Percentiles rank a stretch among this genome's conserved stretches.
phyloP scores from a whole-genome alignment of 2,329 filamentous ascomycete species.

The Leptographium radiaticola region DNA sequence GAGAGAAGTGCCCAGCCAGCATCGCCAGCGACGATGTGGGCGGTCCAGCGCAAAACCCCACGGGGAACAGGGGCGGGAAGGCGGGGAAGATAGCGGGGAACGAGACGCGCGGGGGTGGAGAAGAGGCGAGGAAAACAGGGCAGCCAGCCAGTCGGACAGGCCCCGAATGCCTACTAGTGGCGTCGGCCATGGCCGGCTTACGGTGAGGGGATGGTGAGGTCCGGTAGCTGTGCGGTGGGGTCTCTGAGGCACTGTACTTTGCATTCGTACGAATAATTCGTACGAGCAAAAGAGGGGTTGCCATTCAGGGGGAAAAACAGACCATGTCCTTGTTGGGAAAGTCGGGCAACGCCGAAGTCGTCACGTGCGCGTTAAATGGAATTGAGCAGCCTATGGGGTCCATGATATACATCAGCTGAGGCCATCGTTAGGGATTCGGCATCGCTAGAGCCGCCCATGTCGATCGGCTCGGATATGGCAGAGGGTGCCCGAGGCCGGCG shows the following conservation, averaged over 20 bases:
- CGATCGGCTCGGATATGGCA: not conserved
- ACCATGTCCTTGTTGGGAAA: too few species aligned
- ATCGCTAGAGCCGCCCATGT: not conserved
- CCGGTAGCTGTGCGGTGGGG: not conserved
- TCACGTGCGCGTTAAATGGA: too few species aligned
- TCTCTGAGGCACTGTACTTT: too few species aligned
- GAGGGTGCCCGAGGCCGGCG: too few species aligned
- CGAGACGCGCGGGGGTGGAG: not conserved
- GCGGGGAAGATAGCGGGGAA: not conserved
- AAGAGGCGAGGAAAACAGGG: not conserved
- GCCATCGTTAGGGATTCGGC: not conserved
- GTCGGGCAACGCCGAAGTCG: too few species aligned
- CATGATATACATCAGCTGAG: too few species aligned
- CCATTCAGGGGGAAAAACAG: too few species aligned
- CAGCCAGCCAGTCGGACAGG: not conserved
- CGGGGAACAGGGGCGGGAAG: not conserved
- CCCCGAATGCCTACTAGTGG: not conserved
- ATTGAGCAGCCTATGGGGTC: too few species aligned
- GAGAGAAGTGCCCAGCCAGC: not conserved
- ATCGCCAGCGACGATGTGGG: not conserved
- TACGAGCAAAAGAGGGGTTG: too few species aligned
- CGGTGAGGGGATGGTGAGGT: not conserved
- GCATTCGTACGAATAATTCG: too few species aligned
- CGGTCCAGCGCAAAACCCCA: not conserved
- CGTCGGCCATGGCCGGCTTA: not conserved